Evolutionary conservation across 345 rosid genomes (phyloP), one percentile per base, ranked within the genome.

Genomic region (Passiflora organensis): DNA sequence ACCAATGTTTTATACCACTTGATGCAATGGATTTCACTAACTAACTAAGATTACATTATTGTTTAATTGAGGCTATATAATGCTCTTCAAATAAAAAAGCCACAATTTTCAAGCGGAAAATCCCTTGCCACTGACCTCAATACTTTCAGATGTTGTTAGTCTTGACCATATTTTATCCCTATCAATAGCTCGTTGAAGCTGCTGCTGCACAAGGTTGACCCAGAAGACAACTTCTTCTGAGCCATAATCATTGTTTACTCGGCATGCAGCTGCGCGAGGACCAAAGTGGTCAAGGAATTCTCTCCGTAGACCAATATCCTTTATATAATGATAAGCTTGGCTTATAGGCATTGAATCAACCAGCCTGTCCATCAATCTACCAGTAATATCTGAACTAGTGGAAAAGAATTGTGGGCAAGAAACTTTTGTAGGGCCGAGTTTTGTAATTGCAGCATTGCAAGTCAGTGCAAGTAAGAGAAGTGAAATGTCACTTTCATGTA

Each of bases 81-180:
- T n/a, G n/a, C n/a, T n/a, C n/a, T n/a, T n/a, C n/a, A n/a, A n/a
- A n/a, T n/a, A n/a, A n/a, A n/a, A n/a, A n/a, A n/a, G n/a, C n/a
- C n/a, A n/a, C n/a, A n/a, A n/a, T n/a, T n/a, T n/a, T n/a, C n/a
- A n/a, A n/a, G n/a, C n/a, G n/a, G n/a, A n/a, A n/a, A n/a, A n/a
- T 5, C 5, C 21, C 63, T 50, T 37, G 48, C 41, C 23, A 67
- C 80, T 67, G 71, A 93, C 96, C 96, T 93, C 94, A 20, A 93
- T 93, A 68, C 95, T 93, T 76, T 89, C 99, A 38, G 94, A 84
- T 37, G 99, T 86, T 56, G 91, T 79, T 53, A 93, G 62, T 72
- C 87, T 89, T 41, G 99, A 80, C 99, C 99, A 93, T 78, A 93
- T 89, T 77, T 75, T 89, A 78, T 93, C 99, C 74, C 99, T 80